Evolutionary conservation across 108 stramenopile genomes (phyloP).

Genomic region (Chaetoceros muelleri): DNA sequence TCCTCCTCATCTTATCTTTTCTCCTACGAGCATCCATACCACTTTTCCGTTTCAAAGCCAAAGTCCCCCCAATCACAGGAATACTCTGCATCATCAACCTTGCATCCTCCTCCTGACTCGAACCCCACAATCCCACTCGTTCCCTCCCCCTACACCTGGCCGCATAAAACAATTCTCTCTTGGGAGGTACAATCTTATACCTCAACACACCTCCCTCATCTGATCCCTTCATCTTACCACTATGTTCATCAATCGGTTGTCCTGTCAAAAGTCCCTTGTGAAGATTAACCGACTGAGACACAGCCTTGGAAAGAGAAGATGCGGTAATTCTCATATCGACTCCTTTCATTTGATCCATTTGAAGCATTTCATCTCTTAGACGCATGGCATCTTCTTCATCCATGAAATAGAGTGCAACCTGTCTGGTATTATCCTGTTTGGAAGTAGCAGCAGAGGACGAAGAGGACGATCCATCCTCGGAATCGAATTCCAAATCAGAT

Average conservation of each 20-base stretch:
- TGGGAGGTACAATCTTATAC: slow-evolving; percentile 77
- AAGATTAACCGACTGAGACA: slow-evolving; percentile 49
- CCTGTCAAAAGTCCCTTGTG: slow-evolving; percentile 68
- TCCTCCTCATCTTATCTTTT: slow-evolving; percentile 26
- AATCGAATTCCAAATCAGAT: slow-evolving; percentile 14
- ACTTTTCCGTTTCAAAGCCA: slow-evolving; percentile 29
- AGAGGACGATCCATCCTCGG: background rate
- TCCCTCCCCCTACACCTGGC: slow-evolving; percentile 68
- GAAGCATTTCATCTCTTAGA: slow-evolving; percentile 66
- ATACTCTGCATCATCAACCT: slow-evolving; percentile 26
- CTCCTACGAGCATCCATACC: slow-evolving; percentile 10
- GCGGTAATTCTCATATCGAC: slow-evolving; percentile 57
- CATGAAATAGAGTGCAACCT: slow-evolving; percentile 61
- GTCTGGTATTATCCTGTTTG: slow-evolving; percentile 43
- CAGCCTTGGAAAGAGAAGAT: slow-evolving; percentile 53
- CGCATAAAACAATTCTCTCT: slow-evolving; percentile 73
- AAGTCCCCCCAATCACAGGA: slow-evolving; percentile 37
- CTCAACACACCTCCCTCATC: slow-evolving; percentile 61
- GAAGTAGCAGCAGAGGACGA: background rate
- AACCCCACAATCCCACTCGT: slow-evolving; percentile 55
- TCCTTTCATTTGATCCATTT: slow-evolving; percentile 65
- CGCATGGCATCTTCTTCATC: slow-evolving; percentile 68
- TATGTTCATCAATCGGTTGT: slow-evolving; percentile 41
- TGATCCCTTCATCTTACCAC: slow-evolving; percentile 37
- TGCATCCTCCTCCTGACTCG: slow-evolving; percentile 36